Base-by-base conservation (phyloP, 352 stramenopile species). In the Halophytophthora batemanensis region DNA sequence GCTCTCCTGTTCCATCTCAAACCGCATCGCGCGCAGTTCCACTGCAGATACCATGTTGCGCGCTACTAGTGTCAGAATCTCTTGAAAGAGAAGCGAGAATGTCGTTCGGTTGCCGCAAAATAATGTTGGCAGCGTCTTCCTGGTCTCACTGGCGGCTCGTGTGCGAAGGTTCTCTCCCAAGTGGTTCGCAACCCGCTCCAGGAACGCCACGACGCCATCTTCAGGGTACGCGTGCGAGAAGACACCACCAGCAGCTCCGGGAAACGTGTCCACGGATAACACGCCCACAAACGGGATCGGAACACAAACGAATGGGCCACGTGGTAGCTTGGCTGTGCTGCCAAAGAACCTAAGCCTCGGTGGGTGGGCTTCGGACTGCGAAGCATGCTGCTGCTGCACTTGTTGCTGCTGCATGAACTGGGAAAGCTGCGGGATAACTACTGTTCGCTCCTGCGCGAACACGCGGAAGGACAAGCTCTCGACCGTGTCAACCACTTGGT, bases 281-380 rank as follows among this genome's bases (percentile, higher is more conserved):
- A 91, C 46, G 0, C 82, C 82, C 0, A 90, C 59, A 31, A 77
- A 91, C 34, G 82, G 80, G 36, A 93, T 86, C 8, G 82, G 77
- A 4, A 90, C 67, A 18, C 71, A 87, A 2, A 90, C 64, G 44
- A 86, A 90, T 0, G 74, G 43, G 1, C 59, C 56, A 3, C 78
- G 71, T 1, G 35, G 46, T 11, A 48, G 25, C 0, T 56, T 49
- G 25, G 4, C 8, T 1, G 15, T 25, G 1, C 31, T 29, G 1
- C 67, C 47, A 28, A 84, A 76, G 23, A 45, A 59, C 35, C 63
- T 64, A 8, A 86, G 52, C 38, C 53, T 59, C 52, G 51, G 50
- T 7, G 37, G 35, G 12, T 33, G 13, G 7, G 15, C 18, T 2
- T 35, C 21, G 6, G 56, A 22, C 18, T 48, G 31, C 25, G 5